These are phyloP conservation scores for Urochloa ruziziensis DNA, from an alignment of 176 grass and related monocot genomes.

Conservation along the genomic window DNA sequence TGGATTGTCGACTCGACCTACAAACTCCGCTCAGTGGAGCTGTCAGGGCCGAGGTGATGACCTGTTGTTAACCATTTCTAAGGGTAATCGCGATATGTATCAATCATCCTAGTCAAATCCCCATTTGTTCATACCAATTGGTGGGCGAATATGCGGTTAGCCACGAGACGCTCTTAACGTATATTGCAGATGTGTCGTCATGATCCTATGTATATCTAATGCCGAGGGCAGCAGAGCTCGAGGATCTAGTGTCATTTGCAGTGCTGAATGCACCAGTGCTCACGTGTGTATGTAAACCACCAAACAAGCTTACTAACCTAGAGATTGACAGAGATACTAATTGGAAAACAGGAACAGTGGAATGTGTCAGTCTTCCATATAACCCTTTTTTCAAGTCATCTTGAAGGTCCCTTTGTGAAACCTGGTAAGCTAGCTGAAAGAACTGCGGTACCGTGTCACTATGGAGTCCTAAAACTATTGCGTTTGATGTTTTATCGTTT, in stretches of 20 bases:
- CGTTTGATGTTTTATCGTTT: too few relatives aligned
- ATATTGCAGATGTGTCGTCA: neutral
- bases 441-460: too few relatives aligned
- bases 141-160: slow-evolving; percentile 28
- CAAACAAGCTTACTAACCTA: too few relatives aligned
- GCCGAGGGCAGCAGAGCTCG: neutral
- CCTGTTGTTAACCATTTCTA: slow-evolving; percentile 32
- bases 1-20: slow-evolving; percentile 60
- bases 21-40: slow-evolving; percentile 53
- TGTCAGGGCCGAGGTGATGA: slow-evolving; percentile 68
- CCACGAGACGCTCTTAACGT: neutral
- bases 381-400: too few relatives aligned
- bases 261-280: neutral
- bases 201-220: neutral
- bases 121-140: slow-evolving; percentile 61
- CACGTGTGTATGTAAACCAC: slow-evolving; percentile 8
- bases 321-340: too few relatives aligned
- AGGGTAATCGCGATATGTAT: slow-evolving; percentile 35
- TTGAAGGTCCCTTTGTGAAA: too few relatives aligned
- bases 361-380: too few relatives aligned
- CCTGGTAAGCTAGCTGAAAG: too few relatives aligned
- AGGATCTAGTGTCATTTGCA: neutral
- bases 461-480: too few relatives aligned
- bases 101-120: slow-evolving; percentile 15
- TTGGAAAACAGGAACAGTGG: too few relatives aligned